These are phyloP conservation scores for Xerocomellus chrysenteron DNA, from an alignment of 768 basidiomycete genomes.

Conservation along the genomic window DNA sequence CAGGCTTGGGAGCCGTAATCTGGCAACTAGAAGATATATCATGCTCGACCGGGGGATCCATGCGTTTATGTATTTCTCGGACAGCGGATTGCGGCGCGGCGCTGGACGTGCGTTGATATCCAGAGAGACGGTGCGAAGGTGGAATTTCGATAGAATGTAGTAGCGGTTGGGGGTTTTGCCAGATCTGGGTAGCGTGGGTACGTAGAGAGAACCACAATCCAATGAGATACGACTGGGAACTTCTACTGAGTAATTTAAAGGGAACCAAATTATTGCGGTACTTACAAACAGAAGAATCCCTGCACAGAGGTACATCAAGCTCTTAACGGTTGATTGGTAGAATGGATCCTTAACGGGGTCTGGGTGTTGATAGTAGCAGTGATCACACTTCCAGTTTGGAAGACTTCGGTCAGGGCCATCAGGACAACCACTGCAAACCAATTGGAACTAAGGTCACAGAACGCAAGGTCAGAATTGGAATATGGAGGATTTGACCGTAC, in stretches of 20 bases:
- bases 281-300: constrained; percentile 84
- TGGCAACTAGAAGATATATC: constrained; percentile 38
- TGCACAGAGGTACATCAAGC: constrained; percentile 96
- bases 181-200: constrained; percentile 97
- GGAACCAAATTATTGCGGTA: constrained; percentile 13
- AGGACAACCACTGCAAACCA: constrained; percentile 83
- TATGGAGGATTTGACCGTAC: constrained; percentile 32
- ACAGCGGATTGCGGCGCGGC: constrained; percentile 6
- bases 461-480: constrained; percentile 10
- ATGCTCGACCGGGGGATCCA: constrained; percentile 37
- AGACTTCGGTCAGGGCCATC: constrained; percentile 19
- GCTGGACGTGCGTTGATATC: constrained; percentile 55
- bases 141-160: constrained; percentile 66
- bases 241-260: constrained; percentile 4
- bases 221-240: constrained; percentile 83
- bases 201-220: constrained; percentile 98
- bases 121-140: constrained; percentile 50
- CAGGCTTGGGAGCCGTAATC: constrained; percentile 35
- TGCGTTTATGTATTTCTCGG: constrained; percentile 43
- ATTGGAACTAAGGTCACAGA: constrained; percentile 63
- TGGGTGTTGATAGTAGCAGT: constrained; percentile 93
- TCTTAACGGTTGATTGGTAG: constrained; percentile 93
- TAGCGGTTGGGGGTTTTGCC: constrained; percentile 94
- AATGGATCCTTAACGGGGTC: constrained; percentile 93
- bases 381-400: constrained; percentile 77